A percentile compares a stretch with the other conserved stretches of the same genome.
Conservation (phyloP, 257 asterid species). For the Capsicum baccatum region DNA sequence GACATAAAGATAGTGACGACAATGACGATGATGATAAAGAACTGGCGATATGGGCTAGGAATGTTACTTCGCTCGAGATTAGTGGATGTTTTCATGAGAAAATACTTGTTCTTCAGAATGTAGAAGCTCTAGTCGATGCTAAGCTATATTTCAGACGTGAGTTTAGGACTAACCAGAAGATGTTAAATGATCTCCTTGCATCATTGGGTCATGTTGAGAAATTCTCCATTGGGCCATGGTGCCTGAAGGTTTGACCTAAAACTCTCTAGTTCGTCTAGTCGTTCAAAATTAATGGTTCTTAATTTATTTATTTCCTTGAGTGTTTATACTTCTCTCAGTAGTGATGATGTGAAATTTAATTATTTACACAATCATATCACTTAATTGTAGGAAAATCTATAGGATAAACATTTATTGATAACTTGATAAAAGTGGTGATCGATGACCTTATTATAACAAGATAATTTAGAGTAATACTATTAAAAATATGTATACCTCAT, state of each 20-base stretch:
- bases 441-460: not conserved
- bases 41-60: not conserved
- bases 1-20: not conserved
- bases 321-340: not conserved
- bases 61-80: not conserved
- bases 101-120: not conserved
- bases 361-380: no score
- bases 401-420: no score
- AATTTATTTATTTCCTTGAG: not conserved
- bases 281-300: not conserved
- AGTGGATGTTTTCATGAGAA: not conserved
- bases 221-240: constrained; percentile 1
- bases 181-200: not conserved
- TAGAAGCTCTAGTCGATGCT: not conserved
- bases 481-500: not conserved
- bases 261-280: not conserved
- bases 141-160: not conserved
- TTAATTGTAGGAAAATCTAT: no score
- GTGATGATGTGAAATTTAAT: not conserved
- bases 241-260: not conserved
- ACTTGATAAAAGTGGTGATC: not conserved
- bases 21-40: not conserved
- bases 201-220: not conserved
- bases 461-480: no score
- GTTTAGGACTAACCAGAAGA: not conserved